These are phyloP conservation scores for Paecilomyces niveus DNA, from an alignment of 2,329 filamentous ascomycete species.

Conservation along the genomic window DNA sequence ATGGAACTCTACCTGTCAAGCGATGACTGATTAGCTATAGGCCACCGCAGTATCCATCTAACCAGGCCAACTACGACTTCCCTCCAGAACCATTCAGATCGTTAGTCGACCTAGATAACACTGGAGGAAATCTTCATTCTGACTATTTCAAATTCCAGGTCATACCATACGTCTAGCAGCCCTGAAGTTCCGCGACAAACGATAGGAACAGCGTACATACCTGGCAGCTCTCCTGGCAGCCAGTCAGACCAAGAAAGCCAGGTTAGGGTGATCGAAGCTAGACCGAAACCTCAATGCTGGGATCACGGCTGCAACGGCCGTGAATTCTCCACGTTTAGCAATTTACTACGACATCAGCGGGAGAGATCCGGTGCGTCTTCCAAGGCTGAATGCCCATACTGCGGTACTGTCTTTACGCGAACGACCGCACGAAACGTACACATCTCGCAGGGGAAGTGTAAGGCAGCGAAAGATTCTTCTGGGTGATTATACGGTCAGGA, in stretches of 20 bases:
- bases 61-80: conserved; percentile 27
- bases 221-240: conserved; percentile 16
- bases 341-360: conserved; percentile 81
- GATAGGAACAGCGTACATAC: conserved; percentile 13
- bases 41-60: conserved; percentile 25
- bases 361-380: conserved; percentile 88
- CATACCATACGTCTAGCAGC: conserved; percentile 2
- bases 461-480: conserved; percentile 40
- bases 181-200: conserved; percentile 2
- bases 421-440: conserved; percentile 87
- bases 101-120: conserved; percentile 13
- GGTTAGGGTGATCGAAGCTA: conserved; percentile 64
- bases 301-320: conserved; percentile 94
- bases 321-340: conserved; percentile 95
- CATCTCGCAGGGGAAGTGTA: conserved; percentile 82
- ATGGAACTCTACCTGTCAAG: neutral
- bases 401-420: conserved; percentile 86
- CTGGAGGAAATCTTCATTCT: neutral
- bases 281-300: conserved; percentile 94
- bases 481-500: neutral
- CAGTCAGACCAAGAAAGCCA: conserved; percentile 37
- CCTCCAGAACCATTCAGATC: conserved; percentile 21
- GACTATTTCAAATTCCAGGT: conserved; percentile 1
- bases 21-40: conserved; percentile 13
- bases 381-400: conserved; percentile 84